Evolutionary conservation across 352 stramenopile species (phyloP).

Genomic region (Blastocystis sp.): DNA sequence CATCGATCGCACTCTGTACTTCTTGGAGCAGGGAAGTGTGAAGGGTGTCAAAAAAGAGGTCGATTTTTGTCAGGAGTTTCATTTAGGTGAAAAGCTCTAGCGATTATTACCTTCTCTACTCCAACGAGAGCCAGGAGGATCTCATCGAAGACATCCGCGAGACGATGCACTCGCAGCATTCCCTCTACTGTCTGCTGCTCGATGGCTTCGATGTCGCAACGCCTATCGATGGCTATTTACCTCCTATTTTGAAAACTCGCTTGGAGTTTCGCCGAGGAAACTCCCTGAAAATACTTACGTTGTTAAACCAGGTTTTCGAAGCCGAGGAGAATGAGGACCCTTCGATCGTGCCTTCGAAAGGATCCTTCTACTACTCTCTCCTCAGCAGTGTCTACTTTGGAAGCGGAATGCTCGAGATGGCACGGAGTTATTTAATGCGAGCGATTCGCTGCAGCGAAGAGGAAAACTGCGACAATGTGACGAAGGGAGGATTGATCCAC

Average conservation of each 20-base stretch:
- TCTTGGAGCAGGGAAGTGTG: constrained; percentile 49
- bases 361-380: constrained; percentile 33
- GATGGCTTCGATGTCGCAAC: not conserved
- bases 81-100: not conserved
- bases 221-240: not conserved
- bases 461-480: not conserved
- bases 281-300: constrained; percentile 2
- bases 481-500: not conserved
- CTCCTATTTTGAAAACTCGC: not conserved
- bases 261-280: constrained; percentile 52
- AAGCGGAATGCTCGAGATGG: not conserved
- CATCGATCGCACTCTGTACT: constrained; percentile 32
- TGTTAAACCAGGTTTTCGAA: constrained; percentile 49
- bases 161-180: not conserved
- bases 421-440: not conserved
- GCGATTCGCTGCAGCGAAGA: not conserved
- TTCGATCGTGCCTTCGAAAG: not conserved
- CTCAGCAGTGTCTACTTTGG: not conserved
- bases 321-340: not conserved
- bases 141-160: not conserved
- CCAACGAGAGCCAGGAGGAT: not conserved
- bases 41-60: constrained; percentile 56
- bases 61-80: not conserved
- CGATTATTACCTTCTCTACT: not conserved
- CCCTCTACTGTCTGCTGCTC: not conserved